Evolutionary conservation across 192 early-diverging fungal genomes (phyloP).

Genomic region (Jimgerdemannia lactiflua): DNA sequence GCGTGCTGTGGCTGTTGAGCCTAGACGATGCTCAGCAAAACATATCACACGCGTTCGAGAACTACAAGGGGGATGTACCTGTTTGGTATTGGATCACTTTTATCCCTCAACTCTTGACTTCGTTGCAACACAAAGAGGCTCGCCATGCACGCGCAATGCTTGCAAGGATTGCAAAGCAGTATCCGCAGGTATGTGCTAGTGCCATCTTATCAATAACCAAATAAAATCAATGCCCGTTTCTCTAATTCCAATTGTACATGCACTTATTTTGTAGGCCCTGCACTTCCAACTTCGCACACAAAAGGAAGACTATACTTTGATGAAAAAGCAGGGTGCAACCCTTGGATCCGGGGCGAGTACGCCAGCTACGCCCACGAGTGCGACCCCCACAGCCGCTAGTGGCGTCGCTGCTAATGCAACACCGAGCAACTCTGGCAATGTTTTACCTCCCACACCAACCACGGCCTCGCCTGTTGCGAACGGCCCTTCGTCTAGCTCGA

Average conservation of each 20-base stretch:
- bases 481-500: slow-evolving; percentile 15
- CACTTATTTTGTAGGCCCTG: slow-evolving; percentile 62
- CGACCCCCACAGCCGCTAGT: slow-evolving; percentile 21
- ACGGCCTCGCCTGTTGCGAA: slow-evolving; percentile 18
- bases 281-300: slow-evolving; percentile 94
- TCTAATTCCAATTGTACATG: neutral
- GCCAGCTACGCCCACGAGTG: slow-evolving; percentile 31
- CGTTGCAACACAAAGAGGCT: slow-evolving; percentile 79
- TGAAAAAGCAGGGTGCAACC: slow-evolving; percentile 52
- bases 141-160: slow-evolving; percentile 79
- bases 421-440: neutral
- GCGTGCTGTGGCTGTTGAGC: slow-evolving; percentile 93
- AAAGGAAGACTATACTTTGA: slow-evolving; percentile 78
- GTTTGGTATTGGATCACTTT: slow-evolving; percentile 99
- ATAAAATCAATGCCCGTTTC: slow-evolving; percentile 2
- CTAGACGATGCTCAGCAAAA: slow-evolving; percentile 77
- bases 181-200: slow-evolving; percentile 63
- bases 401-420: slow-evolving; percentile 5
- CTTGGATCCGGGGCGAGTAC: slow-evolving; percentile 15
- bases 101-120: slow-evolving; percentile 90
- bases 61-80: slow-evolving; percentile 88
- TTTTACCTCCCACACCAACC: neutral
- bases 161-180: slow-evolving; percentile 92
- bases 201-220: slow-evolving; percentile 4
- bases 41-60: slow-evolving; percentile 79